Base-by-base conservation (phyloP, 2,329 filamentous ascomycete genomes). In the Pseudopyrenochaeta lycopersici region DNA sequence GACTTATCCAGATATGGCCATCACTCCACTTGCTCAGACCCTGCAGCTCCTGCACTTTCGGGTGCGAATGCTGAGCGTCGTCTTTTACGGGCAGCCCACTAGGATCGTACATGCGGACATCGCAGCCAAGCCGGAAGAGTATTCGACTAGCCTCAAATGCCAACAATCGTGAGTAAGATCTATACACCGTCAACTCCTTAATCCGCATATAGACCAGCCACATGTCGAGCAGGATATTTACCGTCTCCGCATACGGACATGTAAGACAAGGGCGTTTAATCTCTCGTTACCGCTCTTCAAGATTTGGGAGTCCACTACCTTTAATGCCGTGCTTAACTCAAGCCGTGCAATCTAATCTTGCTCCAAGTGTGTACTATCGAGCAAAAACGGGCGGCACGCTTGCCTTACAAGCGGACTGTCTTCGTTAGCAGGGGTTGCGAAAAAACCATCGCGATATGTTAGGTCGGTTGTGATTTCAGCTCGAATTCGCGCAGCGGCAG, bases 1-100 rank as follows among this genome's bases (percentile, higher is more conserved):
- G 86, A 7, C 82, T 85, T 9, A 87, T 76, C 87, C 87, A 89
- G 14, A 89, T 63, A 62, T 89, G 87, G 0, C 86, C 87, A 62
- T 90, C 86, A 48, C 84, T 87, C 87, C 87, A 90, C 10, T 71
- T 75, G 57, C 83, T 86, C 1, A 90, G 77, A 7, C 82, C 78
- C 3, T 87, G 80, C 5, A 89, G 77, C 64, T 89, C 87, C 58
- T 85, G 84, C 0, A 90, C 86, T 55, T 87, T 87, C 0, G 79
- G 75, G 59, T 89, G 86, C 3, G 65, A 68, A 51, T 84, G 80
- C n/a, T 84, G 80, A 1, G 79, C 76, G 52, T 87, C 85, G 60
- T 89, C 87, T 60, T 88, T 88, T n/a, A 88, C 77, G 0, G 87
- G 87, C 0, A 90, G 73, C 1, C 79, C 82, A 1, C 75, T 70